These are phyloP conservation scores for Auriscalpium vulgare DNA, from an alignment of 768 basidiomycete species.

Conservation along the genomic window DNA sequence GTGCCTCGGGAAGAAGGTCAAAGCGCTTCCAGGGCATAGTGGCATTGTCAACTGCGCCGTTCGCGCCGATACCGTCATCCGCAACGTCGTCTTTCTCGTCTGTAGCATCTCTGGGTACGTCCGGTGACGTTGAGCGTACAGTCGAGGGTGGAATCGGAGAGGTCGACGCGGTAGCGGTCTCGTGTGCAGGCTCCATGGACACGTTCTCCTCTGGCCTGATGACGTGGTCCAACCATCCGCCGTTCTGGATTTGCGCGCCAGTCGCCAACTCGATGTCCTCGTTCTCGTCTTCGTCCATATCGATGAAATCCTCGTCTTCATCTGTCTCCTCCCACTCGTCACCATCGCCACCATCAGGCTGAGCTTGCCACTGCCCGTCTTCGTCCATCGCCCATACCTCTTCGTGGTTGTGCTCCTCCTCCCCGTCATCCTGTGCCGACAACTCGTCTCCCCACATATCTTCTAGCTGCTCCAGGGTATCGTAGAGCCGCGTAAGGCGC, in stretches of 20 bases:
- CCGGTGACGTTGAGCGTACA: constrained; percentile 16
- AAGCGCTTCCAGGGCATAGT: constrained; percentile 73
- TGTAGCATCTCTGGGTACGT: constrained; percentile 24
- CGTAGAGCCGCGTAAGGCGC: constrained; percentile 68
- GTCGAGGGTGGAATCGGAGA: constrained; percentile 13
- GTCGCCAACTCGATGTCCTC: constrained; percentile 19
- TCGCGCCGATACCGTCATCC: constrained; percentile 19
- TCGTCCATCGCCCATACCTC: constrained; percentile 36
- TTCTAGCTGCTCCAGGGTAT: constrained; percentile 75
- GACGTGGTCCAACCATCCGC: constrained; percentile 13
- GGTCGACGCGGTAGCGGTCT: constrained; percentile 9
- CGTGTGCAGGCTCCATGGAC: neutral
- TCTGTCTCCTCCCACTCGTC: constrained; percentile 28
- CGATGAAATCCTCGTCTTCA: constrained; percentile 31
- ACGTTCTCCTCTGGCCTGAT: constrained; percentile 1
- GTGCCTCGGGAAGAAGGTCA: constrained; percentile 65
- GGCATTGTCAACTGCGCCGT: constrained; percentile 21
- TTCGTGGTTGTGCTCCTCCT: constrained; percentile 31
- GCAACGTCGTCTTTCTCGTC: constrained; percentile 17
- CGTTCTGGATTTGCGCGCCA: neutral
- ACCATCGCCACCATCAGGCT: constrained; percentile 18
- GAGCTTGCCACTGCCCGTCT: constrained; percentile 26
- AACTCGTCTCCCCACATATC: constrained; percentile 48
- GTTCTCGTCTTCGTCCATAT: constrained; percentile 25
- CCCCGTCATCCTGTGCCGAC: constrained; percentile 24